Evolutionary conservation across 2,329 filamentous ascomycete species (phyloP), one percentile per base, ranked within the genome.

Genomic region (Exophiala mesophila): DNA sequence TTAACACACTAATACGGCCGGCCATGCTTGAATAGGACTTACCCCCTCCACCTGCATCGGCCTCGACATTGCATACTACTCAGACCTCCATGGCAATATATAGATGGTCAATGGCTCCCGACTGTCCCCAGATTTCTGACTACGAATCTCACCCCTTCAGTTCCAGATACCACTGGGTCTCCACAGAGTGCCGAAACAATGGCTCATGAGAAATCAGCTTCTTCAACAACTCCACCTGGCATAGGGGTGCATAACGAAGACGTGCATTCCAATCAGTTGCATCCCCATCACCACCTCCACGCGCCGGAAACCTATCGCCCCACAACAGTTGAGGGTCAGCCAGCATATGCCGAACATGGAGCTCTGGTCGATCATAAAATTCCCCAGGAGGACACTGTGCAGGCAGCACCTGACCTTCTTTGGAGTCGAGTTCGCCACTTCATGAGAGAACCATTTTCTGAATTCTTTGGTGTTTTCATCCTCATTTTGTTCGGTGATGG

Each of bases 401-500:
- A 55, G 41, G 45, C 50, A 8, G 38, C 51, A 36, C 54, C 57
- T 4, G 52, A 61, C 4, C 47, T 72, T 3, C 53, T 61, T 18
- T 84, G 80, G 81, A 72, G 66, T 35, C 67, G 66, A 28, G 61
- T 78, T 19, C 70, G 80, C 31, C 62, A 67, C 15, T 53, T 62
- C 19, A 65, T 75, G 26, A 70, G 73, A 45, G 79, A 83, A 49
- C 73, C 73, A 1, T 77, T 84, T 51, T 77, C 78, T 1, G 80
- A 85, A 53, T 84, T 85, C 63, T 73, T 82, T 36, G 81, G 80
- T 5, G 81, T 77, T 9, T 80, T 86, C 66, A 72, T 82, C 41
- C 62, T 86, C 49, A 68, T 86, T 45, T 63, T 85, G 29, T 86
- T 86, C 54, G 82, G 82, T 3, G 76, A 85, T 47, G 82, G 80